A percentile compares a stretch with the other conserved stretches of the same genome.
Conservation (phyloP, 176 grass and related monocot species). For the Alopecurus myosuroides region DNA sequence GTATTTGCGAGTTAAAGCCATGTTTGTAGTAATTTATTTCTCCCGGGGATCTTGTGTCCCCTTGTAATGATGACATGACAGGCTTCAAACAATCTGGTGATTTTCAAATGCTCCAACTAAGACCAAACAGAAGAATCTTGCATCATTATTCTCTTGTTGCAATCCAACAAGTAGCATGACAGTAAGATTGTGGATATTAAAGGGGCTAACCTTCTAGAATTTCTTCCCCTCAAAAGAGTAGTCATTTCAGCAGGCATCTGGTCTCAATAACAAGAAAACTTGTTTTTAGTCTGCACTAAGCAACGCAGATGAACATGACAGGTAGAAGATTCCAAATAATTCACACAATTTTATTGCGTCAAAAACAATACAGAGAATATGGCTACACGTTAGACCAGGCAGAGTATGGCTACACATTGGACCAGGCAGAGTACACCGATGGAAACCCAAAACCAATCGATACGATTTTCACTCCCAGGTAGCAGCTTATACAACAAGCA, state of each 20-base stretch:
- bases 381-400: neutral
- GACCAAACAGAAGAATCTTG: neutral
- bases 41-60: neutral
- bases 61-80: constrained; percentile 17
- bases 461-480: neutral
- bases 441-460: neutral
- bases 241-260: neutral
- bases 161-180: neutral
- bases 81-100: neutral
- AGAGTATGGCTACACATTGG: neutral
- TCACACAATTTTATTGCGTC: constrained; percentile 3
- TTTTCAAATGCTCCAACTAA: constrained; percentile 13
- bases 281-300: neutral
- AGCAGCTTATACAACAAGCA: constrained; percentile 31
- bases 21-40: neutral
- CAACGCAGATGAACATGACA: neutral
- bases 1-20: neutral
- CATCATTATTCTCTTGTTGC: neutral
- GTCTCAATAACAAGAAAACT: neutral
- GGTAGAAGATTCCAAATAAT: neutral
- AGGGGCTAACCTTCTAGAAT: neutral
- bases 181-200: neutral
- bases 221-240: neutral
- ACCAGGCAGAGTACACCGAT: neutral
- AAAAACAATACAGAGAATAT: neutral